Conservation (phyloP, 176 grass and related monocot genomes). For the Rhynchospora pubera region DNA sequence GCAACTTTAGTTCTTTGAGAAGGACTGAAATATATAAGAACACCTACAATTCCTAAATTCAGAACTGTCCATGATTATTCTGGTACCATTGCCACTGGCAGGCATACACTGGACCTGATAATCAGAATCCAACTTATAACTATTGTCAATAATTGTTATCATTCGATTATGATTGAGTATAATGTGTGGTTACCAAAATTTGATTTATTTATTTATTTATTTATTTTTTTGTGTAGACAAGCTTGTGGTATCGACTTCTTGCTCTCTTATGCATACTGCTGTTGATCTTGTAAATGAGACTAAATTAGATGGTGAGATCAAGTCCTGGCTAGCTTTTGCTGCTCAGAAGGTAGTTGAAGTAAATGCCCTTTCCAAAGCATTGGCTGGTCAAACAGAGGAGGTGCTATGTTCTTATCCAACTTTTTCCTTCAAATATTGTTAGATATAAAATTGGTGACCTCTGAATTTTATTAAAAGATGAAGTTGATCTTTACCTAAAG, state of each 20-base stretch:
- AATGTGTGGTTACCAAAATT: background rate
- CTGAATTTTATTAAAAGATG: too few species aligned
- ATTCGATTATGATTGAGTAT: background rate
- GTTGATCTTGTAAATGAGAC: conserved; percentile 93
- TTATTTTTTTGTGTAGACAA: conserved; percentile 82
- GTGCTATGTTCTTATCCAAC: conserved; percentile 18
- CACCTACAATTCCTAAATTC: too few species aligned
- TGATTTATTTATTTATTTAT: background rate
- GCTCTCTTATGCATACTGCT: conserved; percentile 93
- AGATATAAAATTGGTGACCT: too few species aligned
- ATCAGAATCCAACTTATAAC: background rate
- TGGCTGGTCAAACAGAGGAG: conserved; percentile 71
- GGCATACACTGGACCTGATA: too few species aligned
- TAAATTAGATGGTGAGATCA: conserved; percentile 82
- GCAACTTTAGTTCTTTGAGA: too few species aligned
- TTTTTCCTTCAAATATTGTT: background rate
- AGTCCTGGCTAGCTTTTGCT: conserved; percentile 98
- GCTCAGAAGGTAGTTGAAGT: conserved; percentile 98
- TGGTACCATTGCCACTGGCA: too few species aligned
- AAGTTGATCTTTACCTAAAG: too few species aligned
- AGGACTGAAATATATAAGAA: too few species aligned
- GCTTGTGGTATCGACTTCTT: conserved; percentile 91
- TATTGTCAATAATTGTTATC: conserved; percentile 12
- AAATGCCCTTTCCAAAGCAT: conserved; percentile 82
- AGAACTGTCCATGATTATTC: too few species aligned